Conservation (phyloP, 306 rosid genomes). For the Ceratonia siliqua region DNA sequence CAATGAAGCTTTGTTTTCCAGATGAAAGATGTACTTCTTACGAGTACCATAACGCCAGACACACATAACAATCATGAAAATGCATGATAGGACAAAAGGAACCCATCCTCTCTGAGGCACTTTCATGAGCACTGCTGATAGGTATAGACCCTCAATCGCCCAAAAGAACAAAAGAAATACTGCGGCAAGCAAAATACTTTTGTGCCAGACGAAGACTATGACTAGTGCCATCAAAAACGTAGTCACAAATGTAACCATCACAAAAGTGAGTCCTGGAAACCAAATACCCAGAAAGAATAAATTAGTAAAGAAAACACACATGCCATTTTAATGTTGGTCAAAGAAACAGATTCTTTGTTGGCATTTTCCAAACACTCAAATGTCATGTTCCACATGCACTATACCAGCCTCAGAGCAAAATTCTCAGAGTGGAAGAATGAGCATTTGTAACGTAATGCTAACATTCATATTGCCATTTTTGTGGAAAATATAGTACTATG, state of each 20-base stretch:
- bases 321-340: neutral
- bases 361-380: neutral
- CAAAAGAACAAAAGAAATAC: slow-evolving; percentile 65
- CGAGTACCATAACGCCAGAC: slow-evolving; percentile 77
- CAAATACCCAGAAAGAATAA: slow-evolving; percentile 36
- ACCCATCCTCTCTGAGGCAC: slow-evolving; percentile 93
- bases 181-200: slow-evolving; percentile 47
- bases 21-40: slow-evolving; percentile 67
- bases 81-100: slow-evolving; percentile 65
- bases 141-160: slow-evolving; percentile 69
- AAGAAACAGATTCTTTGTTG: neutral
- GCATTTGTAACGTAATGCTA: neutral
- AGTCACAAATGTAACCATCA: slow-evolving; percentile 68
- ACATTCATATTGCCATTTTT: slow-evolving; percentile 6
- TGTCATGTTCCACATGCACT: neutral
- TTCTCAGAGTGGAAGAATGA: neutral
- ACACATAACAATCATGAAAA: slow-evolving; percentile 68
- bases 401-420: neutral
- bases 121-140: slow-evolving; percentile 71
- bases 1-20: slow-evolving; percentile 77
- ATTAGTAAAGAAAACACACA: slow-evolving; percentile 1
- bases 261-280: slow-evolving; percentile 70
- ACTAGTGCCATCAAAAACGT: slow-evolving; percentile 79
- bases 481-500: neutral
- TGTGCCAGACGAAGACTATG: slow-evolving; percentile 70